Evolutionary conservation across 352 stramenopile species (phyloP).

Genomic region (Phytopythium sindhum): DNA sequence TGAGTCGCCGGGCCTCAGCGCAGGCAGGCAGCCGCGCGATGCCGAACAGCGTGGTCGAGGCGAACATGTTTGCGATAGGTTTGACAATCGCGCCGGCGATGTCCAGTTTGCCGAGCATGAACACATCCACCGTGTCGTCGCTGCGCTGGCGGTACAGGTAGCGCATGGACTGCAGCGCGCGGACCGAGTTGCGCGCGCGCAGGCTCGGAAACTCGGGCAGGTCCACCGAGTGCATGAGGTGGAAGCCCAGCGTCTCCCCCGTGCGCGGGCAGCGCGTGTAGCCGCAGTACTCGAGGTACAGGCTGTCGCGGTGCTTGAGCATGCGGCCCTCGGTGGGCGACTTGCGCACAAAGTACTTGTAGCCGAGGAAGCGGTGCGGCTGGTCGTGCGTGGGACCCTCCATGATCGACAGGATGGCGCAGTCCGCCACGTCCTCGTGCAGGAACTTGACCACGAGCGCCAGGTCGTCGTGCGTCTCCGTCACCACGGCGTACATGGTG

Average conservation of each 20-base stretch:
- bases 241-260: slow-evolving; percentile 54
- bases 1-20: slow-evolving; percentile 53
- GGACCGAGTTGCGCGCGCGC: slow-evolving; percentile 47
- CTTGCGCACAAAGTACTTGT: slow-evolving; percentile 65
- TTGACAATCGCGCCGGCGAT: slow-evolving; percentile 38
- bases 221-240: slow-evolving; percentile 71
- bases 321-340: slow-evolving; percentile 35
- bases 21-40: slow-evolving; percentile 44
- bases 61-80: slow-evolving; percentile 38
- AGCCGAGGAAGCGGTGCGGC: slow-evolving; percentile 60
- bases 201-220: slow-evolving; percentile 51
- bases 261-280: slow-evolving; percentile 28
- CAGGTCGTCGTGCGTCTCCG: slow-evolving; percentile 51
- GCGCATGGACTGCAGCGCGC: slow-evolving; percentile 41
- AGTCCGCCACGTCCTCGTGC: slow-evolving; percentile 60
- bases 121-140: slow-evolving; percentile 50
- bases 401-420: slow-evolving; percentile 52
- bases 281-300: slow-evolving; percentile 59
- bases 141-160: slow-evolving; percentile 60
- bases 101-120: slow-evolving; percentile 55
- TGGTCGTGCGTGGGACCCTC: slow-evolving; percentile 36
- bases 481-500: slow-evolving; percentile 49
- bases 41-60: slow-evolving; percentile 37
- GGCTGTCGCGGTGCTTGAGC: slow-evolving; percentile 50
- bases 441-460: slow-evolving; percentile 54